Conservation (phyloP, 2,329 filamentous ascomycete species). For the Westerdykella ornata region DNA sequence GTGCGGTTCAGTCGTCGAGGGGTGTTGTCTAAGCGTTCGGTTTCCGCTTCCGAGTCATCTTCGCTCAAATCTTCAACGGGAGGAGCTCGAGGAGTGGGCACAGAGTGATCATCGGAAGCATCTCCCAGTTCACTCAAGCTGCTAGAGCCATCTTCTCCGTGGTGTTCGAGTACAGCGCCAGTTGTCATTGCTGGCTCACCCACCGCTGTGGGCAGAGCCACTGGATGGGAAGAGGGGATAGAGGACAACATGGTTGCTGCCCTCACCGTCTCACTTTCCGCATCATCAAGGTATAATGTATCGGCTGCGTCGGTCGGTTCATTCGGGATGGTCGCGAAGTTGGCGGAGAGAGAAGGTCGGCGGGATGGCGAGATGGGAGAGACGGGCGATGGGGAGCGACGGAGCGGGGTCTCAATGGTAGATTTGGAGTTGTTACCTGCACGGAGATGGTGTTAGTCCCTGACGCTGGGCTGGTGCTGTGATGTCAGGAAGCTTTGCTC, state of each 20-base stretch:
- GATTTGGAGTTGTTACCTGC: conserved; percentile 14
- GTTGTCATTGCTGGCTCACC: conserved; percentile 5
- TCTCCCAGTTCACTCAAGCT: conserved; percentile 87
- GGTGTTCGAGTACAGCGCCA: conserved; percentile 35
- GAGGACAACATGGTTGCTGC: conserved; percentile 21
- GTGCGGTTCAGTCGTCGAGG: conserved; percentile 55
- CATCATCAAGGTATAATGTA: background rate
- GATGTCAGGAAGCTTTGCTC: too few species aligned
- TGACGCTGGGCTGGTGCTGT: background rate
- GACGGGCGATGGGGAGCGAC: conserved; percentile 41
- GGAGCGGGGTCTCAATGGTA: conserved; percentile 10
- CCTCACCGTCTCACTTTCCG: conserved; percentile 9
- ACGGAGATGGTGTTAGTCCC: background rate
- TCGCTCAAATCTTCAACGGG: conserved; percentile 41
- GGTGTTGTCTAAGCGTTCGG: conserved; percentile 86
- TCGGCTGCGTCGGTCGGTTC: conserved; percentile 5
- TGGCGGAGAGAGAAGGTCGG: too few species aligned
- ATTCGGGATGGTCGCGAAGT: too few species aligned
- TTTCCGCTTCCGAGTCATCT: conserved; percentile 80
- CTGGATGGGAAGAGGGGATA: conserved; percentile 17
- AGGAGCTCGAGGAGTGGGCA: conserved; percentile 24
- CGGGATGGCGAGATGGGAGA: conserved; percentile 22
- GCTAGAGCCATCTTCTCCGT: conserved; percentile 64
- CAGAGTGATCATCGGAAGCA: conserved; percentile 56
- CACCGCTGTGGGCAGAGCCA: conserved; percentile 12